phyloP scores from a whole-genome alignment of 257 asterid species.

The Rhazya stricta region DNA sequence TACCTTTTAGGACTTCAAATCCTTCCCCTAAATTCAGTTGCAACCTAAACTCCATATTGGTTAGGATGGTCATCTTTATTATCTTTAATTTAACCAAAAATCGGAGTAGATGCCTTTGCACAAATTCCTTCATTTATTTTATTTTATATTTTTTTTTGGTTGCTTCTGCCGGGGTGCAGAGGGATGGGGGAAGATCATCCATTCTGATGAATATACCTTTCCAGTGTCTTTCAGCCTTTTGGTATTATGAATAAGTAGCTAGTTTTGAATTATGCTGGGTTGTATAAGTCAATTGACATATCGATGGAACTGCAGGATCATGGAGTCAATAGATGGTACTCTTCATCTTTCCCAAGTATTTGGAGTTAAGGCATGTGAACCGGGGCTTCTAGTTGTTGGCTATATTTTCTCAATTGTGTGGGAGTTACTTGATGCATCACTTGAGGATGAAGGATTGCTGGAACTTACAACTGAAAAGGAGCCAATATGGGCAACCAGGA shows the following conservation, averaged over 20 bases:
- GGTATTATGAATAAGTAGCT: not conserved
- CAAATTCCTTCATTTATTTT: not conserved
- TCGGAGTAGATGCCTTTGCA: not conserved
- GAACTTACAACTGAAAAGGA: slow-evolving; percentile 70
- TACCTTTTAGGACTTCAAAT: not conserved
- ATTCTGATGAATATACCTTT: not conserved
- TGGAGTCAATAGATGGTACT: slow-evolving; percentile 65
- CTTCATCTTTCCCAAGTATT: slow-evolving; percentile 59
- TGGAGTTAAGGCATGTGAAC: slow-evolving; percentile 65
- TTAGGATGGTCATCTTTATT: not conserved
- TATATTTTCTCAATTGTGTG: slow-evolving; percentile 70
- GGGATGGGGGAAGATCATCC: not conserved
- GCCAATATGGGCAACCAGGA: slow-evolving; percentile 67
- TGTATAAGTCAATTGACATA: not conserved
- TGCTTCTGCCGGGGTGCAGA: not conserved
- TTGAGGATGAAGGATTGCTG: slow-evolving; percentile 81
- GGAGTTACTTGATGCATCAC: slow-evolving; percentile 89
- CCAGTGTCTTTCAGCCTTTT: not conserved
- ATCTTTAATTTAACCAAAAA: not conserved
- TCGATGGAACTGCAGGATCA: slow-evolving; percentile 63
- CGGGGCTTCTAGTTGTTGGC: slow-evolving; percentile 67
- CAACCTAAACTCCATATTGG: not conserved
- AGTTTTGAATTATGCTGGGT: not conserved
- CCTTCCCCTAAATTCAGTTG: not conserved
- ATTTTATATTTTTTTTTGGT: no score